These are phyloP conservation scores for Trichoderma citrinoviride DNA, from an alignment of 2,329 filamentous ascomycete genomes.

Conservation along the genomic window DNA sequence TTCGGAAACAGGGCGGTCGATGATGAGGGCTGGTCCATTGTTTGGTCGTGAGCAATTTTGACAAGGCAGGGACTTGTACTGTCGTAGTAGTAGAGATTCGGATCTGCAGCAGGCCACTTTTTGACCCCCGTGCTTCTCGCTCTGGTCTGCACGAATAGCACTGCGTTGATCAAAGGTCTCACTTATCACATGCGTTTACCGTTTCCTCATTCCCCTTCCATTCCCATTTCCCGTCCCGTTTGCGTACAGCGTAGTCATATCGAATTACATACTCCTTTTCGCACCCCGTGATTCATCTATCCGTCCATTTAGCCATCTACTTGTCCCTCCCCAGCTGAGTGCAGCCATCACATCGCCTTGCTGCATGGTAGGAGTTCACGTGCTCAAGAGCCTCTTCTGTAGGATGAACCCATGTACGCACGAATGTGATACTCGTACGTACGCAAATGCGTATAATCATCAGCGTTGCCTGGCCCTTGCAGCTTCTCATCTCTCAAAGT, in stretches of 20 bases:
- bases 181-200: slow-evolving; percentile 15
- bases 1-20: background rate
- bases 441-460: background rate
- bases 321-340: too few species aligned
- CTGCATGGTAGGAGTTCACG: background rate
- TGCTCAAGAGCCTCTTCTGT: background rate
- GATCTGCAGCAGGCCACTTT: slow-evolving; percentile 18
- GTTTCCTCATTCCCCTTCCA: background rate
- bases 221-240: background rate
- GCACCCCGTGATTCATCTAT: too few species aligned
- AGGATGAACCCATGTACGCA: background rate
- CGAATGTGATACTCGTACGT: too few species aligned
- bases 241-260: too few species aligned
- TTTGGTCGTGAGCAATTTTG: slow-evolving; percentile 1
- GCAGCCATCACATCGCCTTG: too few species aligned
- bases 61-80: background rate
- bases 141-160: background rate
- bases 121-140: background rate
- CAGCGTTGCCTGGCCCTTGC: background rate
- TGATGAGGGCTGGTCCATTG: background rate
- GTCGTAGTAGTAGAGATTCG: slow-evolving; percentile 9
- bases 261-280: too few species aligned
- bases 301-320: too few species aligned
- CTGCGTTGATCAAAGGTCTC: background rate
- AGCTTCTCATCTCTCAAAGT: background rate